Base-by-base conservation (phyloP, 179 eudicot genomes). In the Corrigiola litoralis region DNA sequence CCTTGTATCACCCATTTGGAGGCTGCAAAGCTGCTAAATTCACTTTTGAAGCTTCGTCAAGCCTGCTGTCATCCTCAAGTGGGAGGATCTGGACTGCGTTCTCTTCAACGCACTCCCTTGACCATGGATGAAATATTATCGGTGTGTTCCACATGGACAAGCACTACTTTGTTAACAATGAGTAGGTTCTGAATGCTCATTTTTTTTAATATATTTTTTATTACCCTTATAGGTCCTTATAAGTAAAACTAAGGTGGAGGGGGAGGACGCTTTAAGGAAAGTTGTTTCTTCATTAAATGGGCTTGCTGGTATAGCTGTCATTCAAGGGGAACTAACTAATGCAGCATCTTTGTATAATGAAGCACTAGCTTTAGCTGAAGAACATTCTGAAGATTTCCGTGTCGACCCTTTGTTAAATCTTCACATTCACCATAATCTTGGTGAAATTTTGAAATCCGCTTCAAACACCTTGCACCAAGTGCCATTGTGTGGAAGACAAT, bases 61-160 rank as follows among this genome's bases (percentile, higher is more conserved):
- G 97, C 99, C 31, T 94, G 99, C 72, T 94, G 99, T 73, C 99
- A 94, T 78, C 99, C 99, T 77, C 99, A 94, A 87, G 97, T 94
- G 67, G 99, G 99, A 71, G 88, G 96, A 77, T 90, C 94, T 71
- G 97, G 99, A 47, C 37, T 94, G 49, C 89, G 91, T 61, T 79
- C 99, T 60, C 70, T 94, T 74, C 96, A 94, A 45, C 90, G 80
- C 61, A 75, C 97, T 70, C 99, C 99, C 75, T 90, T 94, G 96
- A 90, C 94, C 71, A 94, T 94, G 99, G 97, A 90, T 71, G 99
- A 94, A 82, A 87, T 90, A 60, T 59, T 90, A 66, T 83, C 82
- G 74, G 99, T 92, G 68, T 42, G 87, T 79, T 63, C 58, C 44
- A 36, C 23, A 38, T 36, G 27, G 56, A 48, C 46, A 17, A 11